Evolutionary conservation across 371 early-diverging fungal species (phyloP).

Genomic region (Saksenaea vasiformis): DNA sequence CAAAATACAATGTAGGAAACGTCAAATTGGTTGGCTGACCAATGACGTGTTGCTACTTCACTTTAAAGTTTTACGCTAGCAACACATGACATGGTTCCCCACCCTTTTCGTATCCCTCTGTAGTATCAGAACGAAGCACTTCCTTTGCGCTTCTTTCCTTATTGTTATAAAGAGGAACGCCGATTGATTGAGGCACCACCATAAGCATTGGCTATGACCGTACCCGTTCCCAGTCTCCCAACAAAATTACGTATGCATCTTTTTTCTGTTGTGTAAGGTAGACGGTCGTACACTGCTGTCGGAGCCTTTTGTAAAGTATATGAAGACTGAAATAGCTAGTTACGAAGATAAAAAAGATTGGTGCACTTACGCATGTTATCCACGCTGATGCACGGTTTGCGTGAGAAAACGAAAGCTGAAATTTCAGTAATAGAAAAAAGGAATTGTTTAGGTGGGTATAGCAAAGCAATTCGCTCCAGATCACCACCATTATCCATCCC

Average conservation of each 20-base stretch:
- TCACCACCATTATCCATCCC: not conserved
- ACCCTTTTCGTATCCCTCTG: not conserved
- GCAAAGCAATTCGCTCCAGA: not conserved
- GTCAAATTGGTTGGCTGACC: not conserved
- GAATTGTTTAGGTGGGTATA: not conserved
- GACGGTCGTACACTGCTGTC: not conserved
- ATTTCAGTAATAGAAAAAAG: not conserved
- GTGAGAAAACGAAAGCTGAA: not conserved
- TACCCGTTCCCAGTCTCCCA: not conserved
- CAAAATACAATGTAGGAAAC: not conserved
- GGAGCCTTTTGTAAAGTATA: not conserved
- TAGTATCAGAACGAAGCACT: not conserved
- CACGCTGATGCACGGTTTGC: not conserved
- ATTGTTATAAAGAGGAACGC: not conserved
- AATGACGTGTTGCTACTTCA: not conserved
- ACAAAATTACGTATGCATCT: not conserved
- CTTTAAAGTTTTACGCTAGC: not conserved
- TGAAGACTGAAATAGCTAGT: not conserved
- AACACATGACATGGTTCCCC: constrained; percentile 1
- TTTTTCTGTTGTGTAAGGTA: constrained; percentile 6
- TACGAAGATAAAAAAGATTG: not conserved
- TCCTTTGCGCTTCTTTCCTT: not conserved
- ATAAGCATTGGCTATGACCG: not conserved
- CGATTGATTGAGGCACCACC: not conserved
- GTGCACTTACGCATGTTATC: not conserved